Percentiles rank a stretch among this genome's conserved stretches.
phyloP scores from a whole-genome alignment of 179 eudicot genomes.

The Carnegiea gigantea region DNA sequence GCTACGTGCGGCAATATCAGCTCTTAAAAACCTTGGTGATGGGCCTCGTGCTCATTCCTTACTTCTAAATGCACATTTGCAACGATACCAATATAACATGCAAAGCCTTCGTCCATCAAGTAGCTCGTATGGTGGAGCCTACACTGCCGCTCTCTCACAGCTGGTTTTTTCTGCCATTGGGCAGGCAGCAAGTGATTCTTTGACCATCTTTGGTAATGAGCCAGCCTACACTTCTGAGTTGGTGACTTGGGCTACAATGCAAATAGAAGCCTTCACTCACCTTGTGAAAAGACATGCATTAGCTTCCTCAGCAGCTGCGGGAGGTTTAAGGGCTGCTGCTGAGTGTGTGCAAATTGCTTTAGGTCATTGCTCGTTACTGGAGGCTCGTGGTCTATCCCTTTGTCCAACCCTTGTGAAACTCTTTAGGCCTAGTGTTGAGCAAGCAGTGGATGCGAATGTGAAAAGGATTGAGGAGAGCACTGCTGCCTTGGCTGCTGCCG shows the following conservation, averaged over 20 bases:
- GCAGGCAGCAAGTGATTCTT: slow-evolving; percentile 92
- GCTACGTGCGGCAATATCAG: slow-evolving; percentile 84
- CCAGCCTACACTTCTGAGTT: slow-evolving; percentile 91
- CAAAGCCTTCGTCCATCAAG: slow-evolving; percentile 94
- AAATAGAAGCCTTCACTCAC: slow-evolving; percentile 77
- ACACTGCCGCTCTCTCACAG: slow-evolving; percentile 95
- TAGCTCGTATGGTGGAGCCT: slow-evolving; percentile 99
- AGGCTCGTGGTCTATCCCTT: slow-evolving; percentile 92
- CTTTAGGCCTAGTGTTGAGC: slow-evolving; percentile 92
- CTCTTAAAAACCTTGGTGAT: slow-evolving; percentile 92
- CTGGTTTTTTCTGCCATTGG: slow-evolving; percentile 90
- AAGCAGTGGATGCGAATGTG: slow-evolving; percentile 91
- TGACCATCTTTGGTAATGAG: slow-evolving; percentile 77
- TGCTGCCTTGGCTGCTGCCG: slow-evolving; percentile 98
- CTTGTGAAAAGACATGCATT: slow-evolving; percentile 94
- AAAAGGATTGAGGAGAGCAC: slow-evolving; percentile 96
- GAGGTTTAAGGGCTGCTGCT: slow-evolving; percentile 94
- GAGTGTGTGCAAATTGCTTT: slow-evolving; percentile 99
- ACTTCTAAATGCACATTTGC: slow-evolving; percentile 92
- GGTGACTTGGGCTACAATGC: slow-evolving; percentile 95
- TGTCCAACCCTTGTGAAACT: slow-evolving; percentile 85
- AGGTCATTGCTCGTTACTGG: slow-evolving; percentile 92
- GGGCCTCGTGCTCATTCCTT: slow-evolving; percentile 94
- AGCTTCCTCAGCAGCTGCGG: slow-evolving; percentile 99
- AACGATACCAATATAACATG: slow-evolving; percentile 85